Base-by-base conservation (phyloP, 2,329 filamentous ascomycete species). In the Penicillium sp. region DNA sequence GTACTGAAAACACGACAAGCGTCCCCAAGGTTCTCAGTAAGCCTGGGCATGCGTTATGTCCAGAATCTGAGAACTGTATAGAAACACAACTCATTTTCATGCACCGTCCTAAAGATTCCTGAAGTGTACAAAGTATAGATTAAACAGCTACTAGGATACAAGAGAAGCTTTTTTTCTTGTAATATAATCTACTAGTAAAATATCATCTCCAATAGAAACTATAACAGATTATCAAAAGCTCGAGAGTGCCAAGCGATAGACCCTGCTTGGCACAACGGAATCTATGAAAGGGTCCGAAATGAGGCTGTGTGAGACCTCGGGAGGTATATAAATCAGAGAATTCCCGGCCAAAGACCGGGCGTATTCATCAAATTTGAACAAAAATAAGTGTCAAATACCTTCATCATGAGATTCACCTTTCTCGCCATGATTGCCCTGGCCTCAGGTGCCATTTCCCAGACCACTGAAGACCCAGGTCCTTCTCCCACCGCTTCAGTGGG, bases 401-500 rank as follows among this genome's bases (percentile, higher is more conserved):
- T 44, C 48, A 48, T 13, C 31, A 67, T 67, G 64, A 63, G 46
- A 50, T 46, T 55, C 40, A 63, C 45, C 13, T 39, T 61, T 39
- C 51, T 61, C 19, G 52, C 55, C 16, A 29, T 67, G n/a, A 29
- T 59, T 7, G 61, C 60, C 23, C 48, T 67, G 43, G 56, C 61
- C 14, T 56, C 62, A 16, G 48, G 54, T 8, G 50, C 54, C 19
- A 36, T 59, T n/a, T 47, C 58, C 11, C 39, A 43, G 39, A 43
- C 39, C 6, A 51, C 49, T 10, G 48, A 66, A 26, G 59, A 64
- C n/a, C 65, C 65, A 0, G 66, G 64, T 14, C 67, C 67, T 23
- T 69, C 65, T 18, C 69, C 69, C n/a, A 71, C 68, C 5, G 67
- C 61, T 14, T 71, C 65, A 6, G 29, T 61, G 13, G 63, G 67